phyloP scores from a whole-genome alignment of 2,329 filamentous ascomycete species.

The Mariannaea sp. region DNA sequence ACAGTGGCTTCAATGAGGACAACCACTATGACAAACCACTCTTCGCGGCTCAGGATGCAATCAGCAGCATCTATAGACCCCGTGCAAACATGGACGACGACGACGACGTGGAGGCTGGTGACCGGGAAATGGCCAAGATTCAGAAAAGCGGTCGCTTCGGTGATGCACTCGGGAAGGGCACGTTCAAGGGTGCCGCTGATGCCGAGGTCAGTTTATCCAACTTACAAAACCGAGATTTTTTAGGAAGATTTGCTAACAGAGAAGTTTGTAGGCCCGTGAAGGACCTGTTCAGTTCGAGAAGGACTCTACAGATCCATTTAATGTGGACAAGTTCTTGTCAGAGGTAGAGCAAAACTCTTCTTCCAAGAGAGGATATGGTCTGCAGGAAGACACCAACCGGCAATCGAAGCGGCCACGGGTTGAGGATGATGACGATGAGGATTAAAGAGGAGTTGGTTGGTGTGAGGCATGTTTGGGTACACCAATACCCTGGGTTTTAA shows the following conservation, averaged over 20 bases:
- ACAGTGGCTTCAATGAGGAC: slow-evolving; percentile 94
- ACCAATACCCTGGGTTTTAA: slow-evolving; percentile 31
- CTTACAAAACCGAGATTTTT: not conserved
- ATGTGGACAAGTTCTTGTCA: slow-evolving; percentile 90
- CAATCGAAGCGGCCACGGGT: slow-evolving; percentile 76
- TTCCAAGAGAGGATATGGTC: slow-evolving; percentile 75
- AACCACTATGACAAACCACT: slow-evolving; percentile 96
- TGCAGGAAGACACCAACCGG: slow-evolving; percentile 67
- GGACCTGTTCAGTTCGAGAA: slow-evolving; percentile 97
- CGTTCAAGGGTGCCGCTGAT: slow-evolving; percentile 85
- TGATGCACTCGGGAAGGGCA: slow-evolving; percentile 85
- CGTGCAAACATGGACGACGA: slow-evolving; percentile 75
- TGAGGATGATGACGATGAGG: slow-evolving; percentile 68
- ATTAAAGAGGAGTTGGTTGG: slow-evolving; percentile 23
- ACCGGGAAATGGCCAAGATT: slow-evolving; percentile 85
- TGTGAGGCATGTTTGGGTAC: slow-evolving; percentile 24
- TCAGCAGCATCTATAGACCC: slow-evolving; percentile 91
- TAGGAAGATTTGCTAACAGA: slow-evolving; percentile 38
- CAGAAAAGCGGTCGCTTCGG: slow-evolving; percentile 82
- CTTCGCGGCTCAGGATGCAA: slow-evolving; percentile 93
- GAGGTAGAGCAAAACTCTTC: slow-evolving; percentile 71
- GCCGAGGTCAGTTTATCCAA: slow-evolving; percentile 66
- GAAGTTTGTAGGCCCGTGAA: slow-evolving; percentile 66
- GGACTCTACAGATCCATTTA: slow-evolving; percentile 83
- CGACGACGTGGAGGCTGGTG: slow-evolving; percentile 78